Percentiles rank a stretch among this genome's conserved stretches.
These are phyloP conservation scores for Terfezia boudieri DNA, from an alignment of 495 filamentous ascomycete genomes.

Conservation along the genomic window DNA sequence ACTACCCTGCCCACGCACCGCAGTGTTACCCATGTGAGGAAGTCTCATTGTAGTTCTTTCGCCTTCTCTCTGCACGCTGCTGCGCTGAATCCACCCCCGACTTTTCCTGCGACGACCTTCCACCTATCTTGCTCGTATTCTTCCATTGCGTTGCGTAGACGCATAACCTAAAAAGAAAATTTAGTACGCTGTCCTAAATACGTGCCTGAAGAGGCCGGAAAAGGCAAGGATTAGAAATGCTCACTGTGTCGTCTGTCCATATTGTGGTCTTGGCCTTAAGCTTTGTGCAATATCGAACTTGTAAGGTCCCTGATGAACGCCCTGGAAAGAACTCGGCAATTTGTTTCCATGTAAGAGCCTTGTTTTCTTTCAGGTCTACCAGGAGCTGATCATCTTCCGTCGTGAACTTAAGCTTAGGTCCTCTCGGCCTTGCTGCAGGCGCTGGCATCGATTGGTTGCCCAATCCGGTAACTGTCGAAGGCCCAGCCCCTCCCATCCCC, in stretches of 20 bases:
- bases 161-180: constrained; percentile 35
- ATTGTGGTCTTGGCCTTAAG: constrained; percentile 76
- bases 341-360: constrained; percentile 84
- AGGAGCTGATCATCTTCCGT: constrained; percentile 68
- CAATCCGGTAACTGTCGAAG: background rate
- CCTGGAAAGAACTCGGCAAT: constrained; percentile 88
- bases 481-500: constrained; percentile 42
- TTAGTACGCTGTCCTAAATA: background rate
- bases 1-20: no score
- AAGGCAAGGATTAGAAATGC: constrained; percentile 14
- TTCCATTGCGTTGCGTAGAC: constrained; percentile 53
- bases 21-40: background rate
- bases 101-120: constrained; percentile 67
- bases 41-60: constrained; percentile 24
- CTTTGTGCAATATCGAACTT: constrained; percentile 87
- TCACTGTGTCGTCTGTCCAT: constrained; percentile 81
- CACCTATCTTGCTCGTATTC: constrained; percentile 83
- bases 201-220: background rate
- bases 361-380: constrained; percentile 77
- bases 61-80: constrained; percentile 67
- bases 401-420: constrained; percentile 76
- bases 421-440: constrained; percentile 50
- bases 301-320: constrained; percentile 63
- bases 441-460: constrained; percentile 35
- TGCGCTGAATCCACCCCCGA: constrained; percentile 66